Base-by-base conservation (phyloP, 2,329 filamentous ascomycete genomes). In the Leptographium lundbergii region DNA sequence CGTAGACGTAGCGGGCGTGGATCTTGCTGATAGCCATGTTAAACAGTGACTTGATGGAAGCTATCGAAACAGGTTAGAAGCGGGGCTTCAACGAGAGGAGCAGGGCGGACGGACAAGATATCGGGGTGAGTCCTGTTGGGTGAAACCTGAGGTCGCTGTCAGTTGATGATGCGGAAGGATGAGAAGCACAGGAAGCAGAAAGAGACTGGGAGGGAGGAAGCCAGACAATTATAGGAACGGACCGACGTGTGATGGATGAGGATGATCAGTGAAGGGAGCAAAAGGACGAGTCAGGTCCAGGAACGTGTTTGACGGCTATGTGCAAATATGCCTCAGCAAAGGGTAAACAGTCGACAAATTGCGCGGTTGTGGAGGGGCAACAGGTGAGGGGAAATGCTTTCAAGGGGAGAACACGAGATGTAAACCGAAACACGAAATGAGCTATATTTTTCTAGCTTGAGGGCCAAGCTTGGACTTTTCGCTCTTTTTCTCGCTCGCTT, bases 1-100 rank as follows among this genome's bases (percentile, higher is more conserved):
- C 94, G 85, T 92, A 99, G 81, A 99, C 91, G 72, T 87, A 91
- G 73, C 94, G 88, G 72, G 88, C 89, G 83, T 91, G 88, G 73
- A 94, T 83, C 82, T 91, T 92, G 75, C 85, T 85, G 77, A 94
- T 89, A 71, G 88, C 80, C 94, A 99, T 99, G 67, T 91, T 77
- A 68, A 60, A 22, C 25, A 34, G 45, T 39, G 57, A 42, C 9
- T 54, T 54, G 47, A 57, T 45, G 50, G 36, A 29, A 47, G 39
- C 39, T 48, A 6, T 45, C 48, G 47, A 29, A 51, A n/a, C 17
- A 54, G 34, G 19, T 45, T 57, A 51, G 45, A 50, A 24, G 29
- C n/a, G 24, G 24, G 36, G 42, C 42, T 45, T 3, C 42, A n/a
- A 56, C 9, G 7, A 7, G 54, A 48, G 19, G 17, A 39, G 4